Conservation (phyloP, 148 eudicot genomes). For the Spergularia marina region DNA sequence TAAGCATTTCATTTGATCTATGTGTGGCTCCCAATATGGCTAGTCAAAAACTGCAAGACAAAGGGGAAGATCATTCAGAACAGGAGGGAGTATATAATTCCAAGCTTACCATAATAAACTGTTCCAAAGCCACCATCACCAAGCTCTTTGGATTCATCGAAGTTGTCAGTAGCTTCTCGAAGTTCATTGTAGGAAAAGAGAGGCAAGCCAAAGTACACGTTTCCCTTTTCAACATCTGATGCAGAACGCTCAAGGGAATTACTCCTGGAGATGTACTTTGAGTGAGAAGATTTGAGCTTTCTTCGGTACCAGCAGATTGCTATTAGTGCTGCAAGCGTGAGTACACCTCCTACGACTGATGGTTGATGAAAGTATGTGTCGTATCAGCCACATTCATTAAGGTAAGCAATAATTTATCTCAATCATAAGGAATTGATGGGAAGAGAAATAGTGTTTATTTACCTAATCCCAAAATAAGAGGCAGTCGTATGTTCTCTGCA, state of each 20-base stretch:
- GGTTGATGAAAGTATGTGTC: neutral
- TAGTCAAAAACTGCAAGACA: no score
- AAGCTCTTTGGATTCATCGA: conserved; percentile 46
- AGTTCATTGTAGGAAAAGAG: conserved; percentile 43
- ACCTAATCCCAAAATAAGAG: conserved; percentile 30
- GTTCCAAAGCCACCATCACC: conserved; percentile 78
- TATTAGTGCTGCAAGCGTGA: conserved; percentile 5
- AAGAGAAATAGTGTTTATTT: neutral
- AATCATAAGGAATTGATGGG: neutral
- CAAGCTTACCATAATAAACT: conserved; percentile 54
- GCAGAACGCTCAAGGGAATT: conserved; percentile 13
- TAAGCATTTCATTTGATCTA: no score
- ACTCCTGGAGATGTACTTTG: conserved; percentile 27
- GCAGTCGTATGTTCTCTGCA: conserved; percentile 16
- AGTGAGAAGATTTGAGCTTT: conserved; percentile 22
- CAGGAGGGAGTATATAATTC: neutral
- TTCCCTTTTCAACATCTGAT: conserved; percentile 32
- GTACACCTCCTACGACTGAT: conserved; percentile 14
- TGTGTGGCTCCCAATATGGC: no score
- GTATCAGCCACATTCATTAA: no score
- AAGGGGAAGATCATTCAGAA: no score
- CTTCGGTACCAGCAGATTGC: conserved; percentile 20
- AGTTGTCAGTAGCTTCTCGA: conserved; percentile 49
- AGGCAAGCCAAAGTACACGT: conserved; percentile 36
- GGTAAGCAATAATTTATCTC: neutral